Evolutionary conservation across 2,329 filamentous ascomycete species (phyloP).

Genomic region (Cercospora nicotianae): DNA sequence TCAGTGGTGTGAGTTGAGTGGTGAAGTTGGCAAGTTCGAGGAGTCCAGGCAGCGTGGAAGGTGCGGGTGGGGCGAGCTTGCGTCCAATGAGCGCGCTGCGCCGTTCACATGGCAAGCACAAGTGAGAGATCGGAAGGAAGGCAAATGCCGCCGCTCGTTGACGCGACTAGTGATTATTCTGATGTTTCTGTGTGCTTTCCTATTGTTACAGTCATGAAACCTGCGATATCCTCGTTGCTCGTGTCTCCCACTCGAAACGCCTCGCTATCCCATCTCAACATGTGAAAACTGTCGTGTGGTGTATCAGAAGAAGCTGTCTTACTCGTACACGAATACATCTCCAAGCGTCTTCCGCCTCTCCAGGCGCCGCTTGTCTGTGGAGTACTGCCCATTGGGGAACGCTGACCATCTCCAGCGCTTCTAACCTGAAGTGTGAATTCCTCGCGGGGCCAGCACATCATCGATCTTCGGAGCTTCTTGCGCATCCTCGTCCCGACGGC

Average conservation of each 20-base stretch:
- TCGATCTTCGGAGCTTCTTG: constrained; percentile 20
- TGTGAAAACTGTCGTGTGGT: constrained; percentile 2
- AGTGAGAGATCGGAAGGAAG: neutral
- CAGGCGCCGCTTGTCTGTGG: neutral
- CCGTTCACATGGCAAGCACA: neutral
- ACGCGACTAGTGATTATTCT: neutral
- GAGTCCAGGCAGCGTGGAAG: neutral
- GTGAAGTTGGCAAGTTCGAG: neutral
- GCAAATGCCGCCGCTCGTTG: neutral
- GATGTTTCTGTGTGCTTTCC: constrained; percentile 6
- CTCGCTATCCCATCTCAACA: constrained; percentile 2
- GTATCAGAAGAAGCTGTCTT: constrained; percentile 1
- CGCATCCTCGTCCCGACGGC: constrained; percentile 22
- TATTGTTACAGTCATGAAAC: constrained; percentile 1
- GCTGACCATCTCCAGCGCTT: constrained; percentile 13
- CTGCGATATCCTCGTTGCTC: constrained; percentile 1
- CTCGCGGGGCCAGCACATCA: constrained; percentile 19
- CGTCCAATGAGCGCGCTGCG: neutral
- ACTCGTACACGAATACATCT: constrained; percentile 6
- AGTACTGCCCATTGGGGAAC: neutral
- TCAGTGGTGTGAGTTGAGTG: constrained; percentile 4
- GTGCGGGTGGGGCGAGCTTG: constrained; percentile 2
- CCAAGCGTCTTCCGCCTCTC: constrained; percentile 9
- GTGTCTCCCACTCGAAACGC: constrained; percentile 1
- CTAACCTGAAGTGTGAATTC: constrained; percentile 29